Evolutionary conservation across 2,329 filamentous ascomycete species (phyloP), one percentile per base, ranked within the genome.

Genomic region (Coleophoma cylindrospora): DNA sequence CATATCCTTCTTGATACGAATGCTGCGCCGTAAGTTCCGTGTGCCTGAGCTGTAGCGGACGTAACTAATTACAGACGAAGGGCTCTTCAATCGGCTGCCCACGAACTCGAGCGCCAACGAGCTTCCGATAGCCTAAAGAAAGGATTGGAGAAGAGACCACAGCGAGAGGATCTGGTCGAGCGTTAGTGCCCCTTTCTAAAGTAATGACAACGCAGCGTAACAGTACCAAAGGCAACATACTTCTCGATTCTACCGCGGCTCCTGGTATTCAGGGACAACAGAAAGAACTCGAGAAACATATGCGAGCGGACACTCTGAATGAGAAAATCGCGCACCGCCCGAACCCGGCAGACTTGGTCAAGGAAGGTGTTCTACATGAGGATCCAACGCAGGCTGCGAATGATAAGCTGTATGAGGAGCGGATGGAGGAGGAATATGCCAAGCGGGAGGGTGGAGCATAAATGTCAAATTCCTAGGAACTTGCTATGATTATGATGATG

Each of bases 271-370:
- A 86, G 64, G 89, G 86, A 50, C 83, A 90, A 54, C 90, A 94
- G 68, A 86, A 81, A 64, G 89, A 95, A 73, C 83, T 96, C 40
- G 83, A 91, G 69, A 90, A 85, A 66, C 86, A 90, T 68, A 96
- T 96, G 91, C 81, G 87, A 13, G 87, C 84, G 52, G 89, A 96
- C 68, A 86, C 79, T 49, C 77, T 96, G 54, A 94, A 95, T 68
- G 90, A 95, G 64, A 91, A 91, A 68, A 83, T 96, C 55, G 80
- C 86, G 63, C 79, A 86, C 61, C 80, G 91, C 17, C 91, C 91
- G 1, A 76, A 80, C 34, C 86, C 88, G 11, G 88, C 91, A 57
- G 78, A 86, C 46, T 74, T 96, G 55, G 76, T 96, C 51, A 83
- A 87, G 62, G 83, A 87, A 59, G 91, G 91, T 5, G 89, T 96